Conservation (phyloP, 345 rosid genomes). For the Raphanus raphanistrum region DNA sequence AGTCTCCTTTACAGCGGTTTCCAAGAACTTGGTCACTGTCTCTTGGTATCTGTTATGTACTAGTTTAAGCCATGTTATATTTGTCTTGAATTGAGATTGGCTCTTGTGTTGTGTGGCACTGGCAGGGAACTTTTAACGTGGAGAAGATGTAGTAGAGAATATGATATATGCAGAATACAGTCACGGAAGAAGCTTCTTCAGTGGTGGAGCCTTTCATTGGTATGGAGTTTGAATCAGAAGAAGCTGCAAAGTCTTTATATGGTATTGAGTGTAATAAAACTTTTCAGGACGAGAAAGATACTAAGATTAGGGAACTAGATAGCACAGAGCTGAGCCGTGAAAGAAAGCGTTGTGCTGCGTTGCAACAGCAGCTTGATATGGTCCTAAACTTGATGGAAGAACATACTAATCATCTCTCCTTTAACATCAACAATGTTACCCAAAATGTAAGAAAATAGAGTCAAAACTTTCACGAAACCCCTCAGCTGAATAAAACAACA, state of each 20-base stretch:
- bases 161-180: slow-evolving; percentile 24
- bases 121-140: slow-evolving; percentile 38
- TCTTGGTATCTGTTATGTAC: no score
- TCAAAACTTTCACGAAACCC: no score
- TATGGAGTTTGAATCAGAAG: slow-evolving; percentile 55
- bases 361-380: slow-evolving; percentile 55
- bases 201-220: slow-evolving; percentile 43
- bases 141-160: slow-evolving; percentile 21
- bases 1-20: slow-evolving; percentile 57
- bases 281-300: slow-evolving; percentile 28
- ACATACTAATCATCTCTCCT: slow-evolving; percentile 54
- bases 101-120: slow-evolving; percentile 33
- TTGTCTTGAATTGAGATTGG: neutral
- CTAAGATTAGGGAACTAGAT: slow-evolving; percentile 26
- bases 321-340: slow-evolving; percentile 48
- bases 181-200: slow-evolving; percentile 19
- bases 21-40: slow-evolving; percentile 50
- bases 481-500: no score
- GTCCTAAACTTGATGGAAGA: slow-evolving; percentile 62
- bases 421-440: slow-evolving; percentile 40
- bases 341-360: slow-evolving; percentile 53
- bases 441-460: slow-evolving; percentile 19
- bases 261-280: slow-evolving; percentile 39
- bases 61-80: no score
- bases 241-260: slow-evolving; percentile 46